Evolutionary conservation across 2,329 filamentous ascomycete species (phyloP).

Genomic region (Kalmusia sp.): DNA sequence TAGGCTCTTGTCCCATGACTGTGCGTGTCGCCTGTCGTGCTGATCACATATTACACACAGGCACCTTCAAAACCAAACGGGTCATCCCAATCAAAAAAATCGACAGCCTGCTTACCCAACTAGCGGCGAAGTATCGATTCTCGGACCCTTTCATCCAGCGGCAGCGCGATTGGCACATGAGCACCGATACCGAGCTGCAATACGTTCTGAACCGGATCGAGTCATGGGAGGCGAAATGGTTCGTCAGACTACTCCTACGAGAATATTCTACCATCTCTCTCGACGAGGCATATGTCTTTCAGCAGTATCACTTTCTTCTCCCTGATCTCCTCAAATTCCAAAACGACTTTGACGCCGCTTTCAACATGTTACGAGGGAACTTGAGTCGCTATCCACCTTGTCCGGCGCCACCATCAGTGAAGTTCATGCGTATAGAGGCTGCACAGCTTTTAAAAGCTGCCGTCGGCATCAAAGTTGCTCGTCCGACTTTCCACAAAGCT

Average conservation of each 20-base stretch:
- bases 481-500: slow-evolving; percentile 54
- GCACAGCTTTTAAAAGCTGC: slow-evolving; percentile 45
- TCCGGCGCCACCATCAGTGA: slow-evolving; percentile 42
- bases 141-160: slow-evolving; percentile 64
- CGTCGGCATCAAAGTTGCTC: slow-evolving; percentile 55
- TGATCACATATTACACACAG: not conserved
- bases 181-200: slow-evolving; percentile 33
- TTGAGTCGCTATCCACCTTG: slow-evolving; percentile 47
- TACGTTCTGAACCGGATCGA: slow-evolving; percentile 52
- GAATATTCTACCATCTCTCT: slow-evolving; percentile 72
- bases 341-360: slow-evolving; percentile 69
- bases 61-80: slow-evolving; percentile 41
- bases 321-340: slow-evolving; percentile 74
- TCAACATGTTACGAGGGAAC: slow-evolving; percentile 59
- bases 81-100: slow-evolving; percentile 72
- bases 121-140: slow-evolving; percentile 74
- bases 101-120: slow-evolving; percentile 67
- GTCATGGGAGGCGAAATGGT: slow-evolving; percentile 83
- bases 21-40: not conserved
- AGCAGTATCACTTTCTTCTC: slow-evolving; percentile 71
- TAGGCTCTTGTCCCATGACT: not conserved
- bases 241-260: slow-evolving; percentile 82
- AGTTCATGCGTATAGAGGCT: slow-evolving; percentile 46
- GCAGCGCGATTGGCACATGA: slow-evolving; percentile 25
- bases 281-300: slow-evolving; percentile 63